Percentiles rank a stretch among this genome's conserved stretches.
phyloP scores from a whole-genome alignment of 2,329 filamentous ascomycete species.

The Curvularia sp. region DNA sequence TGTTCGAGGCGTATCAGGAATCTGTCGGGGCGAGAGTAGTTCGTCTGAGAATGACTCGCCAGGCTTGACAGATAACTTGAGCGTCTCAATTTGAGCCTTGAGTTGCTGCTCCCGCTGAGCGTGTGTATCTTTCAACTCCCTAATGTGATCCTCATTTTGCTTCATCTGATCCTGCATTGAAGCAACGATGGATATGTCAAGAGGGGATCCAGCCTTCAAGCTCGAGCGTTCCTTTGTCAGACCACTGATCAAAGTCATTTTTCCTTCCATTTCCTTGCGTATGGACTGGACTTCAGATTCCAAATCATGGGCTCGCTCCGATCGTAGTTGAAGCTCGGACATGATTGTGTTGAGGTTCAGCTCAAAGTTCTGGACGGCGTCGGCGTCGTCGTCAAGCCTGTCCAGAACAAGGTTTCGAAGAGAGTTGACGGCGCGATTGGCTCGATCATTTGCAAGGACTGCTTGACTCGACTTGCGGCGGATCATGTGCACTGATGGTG shows the following conservation, averaged over 20 bases:
- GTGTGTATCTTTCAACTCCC: conserved; percentile 74
- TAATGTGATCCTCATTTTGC: conserved; percentile 80
- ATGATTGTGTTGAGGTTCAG: conserved; percentile 89
- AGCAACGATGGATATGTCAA: conserved; percentile 90
- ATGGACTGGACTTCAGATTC: conserved; percentile 82
- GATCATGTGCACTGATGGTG: conserved; percentile 76
- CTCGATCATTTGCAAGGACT: conserved; percentile 84
- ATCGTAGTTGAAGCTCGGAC: conserved; percentile 85
- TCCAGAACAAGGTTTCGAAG: conserved; percentile 87
- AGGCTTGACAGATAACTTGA: conserved; percentile 63
- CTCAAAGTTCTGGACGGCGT: conserved; percentile 91
- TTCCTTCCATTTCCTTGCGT: conserved; percentile 96
- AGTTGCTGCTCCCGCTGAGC: conserved; percentile 78
- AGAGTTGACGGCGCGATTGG: conserved; percentile 87
- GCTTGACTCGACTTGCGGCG: conserved; percentile 93
- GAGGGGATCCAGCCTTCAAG: conserved; percentile 77
- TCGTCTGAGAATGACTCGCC: conserved; percentile 26
- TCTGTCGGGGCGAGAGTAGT: conserved; percentile 24
- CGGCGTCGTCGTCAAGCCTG: conserved; percentile 80
- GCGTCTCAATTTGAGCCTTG: conserved; percentile 70
- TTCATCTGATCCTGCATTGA: conserved; percentile 87
- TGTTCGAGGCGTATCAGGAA: conserved; percentile 14
- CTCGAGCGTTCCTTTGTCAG: conserved; percentile 92
- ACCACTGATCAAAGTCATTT: conserved; percentile 94
- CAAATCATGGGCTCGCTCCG: conserved; percentile 87